Conservation (phyloP, 495 filamentous ascomycete species). For the Cryomyces minteri region DNA sequence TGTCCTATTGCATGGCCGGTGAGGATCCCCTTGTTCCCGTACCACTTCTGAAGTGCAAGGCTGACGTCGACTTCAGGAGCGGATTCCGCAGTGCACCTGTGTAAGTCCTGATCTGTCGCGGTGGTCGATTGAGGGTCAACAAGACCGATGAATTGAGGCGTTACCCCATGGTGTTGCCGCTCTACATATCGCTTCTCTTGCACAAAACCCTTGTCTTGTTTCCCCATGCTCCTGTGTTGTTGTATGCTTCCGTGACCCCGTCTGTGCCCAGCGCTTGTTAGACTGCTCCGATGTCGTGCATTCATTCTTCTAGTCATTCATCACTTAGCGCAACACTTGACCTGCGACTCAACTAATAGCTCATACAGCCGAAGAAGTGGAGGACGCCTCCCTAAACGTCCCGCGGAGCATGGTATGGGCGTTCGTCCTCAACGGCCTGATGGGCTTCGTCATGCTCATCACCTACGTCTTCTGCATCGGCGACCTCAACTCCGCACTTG, state of each 20-base stretch:
- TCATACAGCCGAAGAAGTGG: slow-evolving; percentile 13
- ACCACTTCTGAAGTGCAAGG: not conserved
- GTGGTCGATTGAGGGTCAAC: too few species aligned
- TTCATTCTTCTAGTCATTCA: too few species aligned
- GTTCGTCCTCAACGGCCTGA: slow-evolving; percentile 9
- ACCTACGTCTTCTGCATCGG: slow-evolving; percentile 16
- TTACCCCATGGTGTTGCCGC: too few species aligned
- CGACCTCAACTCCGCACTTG: slow-evolving; percentile 7
- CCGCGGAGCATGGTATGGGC: slow-evolving; percentile 13
- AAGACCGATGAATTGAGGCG: too few species aligned
- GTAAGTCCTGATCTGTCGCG: slow-evolving; percentile 1
- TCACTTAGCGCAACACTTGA: too few species aligned
- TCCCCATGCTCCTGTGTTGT: too few species aligned
- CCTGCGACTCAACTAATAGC: too few species aligned
- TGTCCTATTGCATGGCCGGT: slow-evolving; percentile 17
- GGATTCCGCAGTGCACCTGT: slow-evolving; percentile 5
- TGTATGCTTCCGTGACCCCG: too few species aligned
- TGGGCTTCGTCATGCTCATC: slow-evolving; percentile 17
- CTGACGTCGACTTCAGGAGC: not conserved
- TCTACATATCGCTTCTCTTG: not conserved
- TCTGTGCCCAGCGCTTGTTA: too few species aligned
- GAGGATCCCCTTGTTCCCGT: not conserved
- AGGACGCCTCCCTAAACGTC: slow-evolving; percentile 12
- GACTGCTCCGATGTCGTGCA: too few species aligned
- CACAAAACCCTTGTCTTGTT: too few species aligned